A percentile compares a stretch with the other conserved stretches of the same genome.
phyloP scores from a whole-genome alignment of 208 protist genomes.

The Leishmania turanica region DNA sequence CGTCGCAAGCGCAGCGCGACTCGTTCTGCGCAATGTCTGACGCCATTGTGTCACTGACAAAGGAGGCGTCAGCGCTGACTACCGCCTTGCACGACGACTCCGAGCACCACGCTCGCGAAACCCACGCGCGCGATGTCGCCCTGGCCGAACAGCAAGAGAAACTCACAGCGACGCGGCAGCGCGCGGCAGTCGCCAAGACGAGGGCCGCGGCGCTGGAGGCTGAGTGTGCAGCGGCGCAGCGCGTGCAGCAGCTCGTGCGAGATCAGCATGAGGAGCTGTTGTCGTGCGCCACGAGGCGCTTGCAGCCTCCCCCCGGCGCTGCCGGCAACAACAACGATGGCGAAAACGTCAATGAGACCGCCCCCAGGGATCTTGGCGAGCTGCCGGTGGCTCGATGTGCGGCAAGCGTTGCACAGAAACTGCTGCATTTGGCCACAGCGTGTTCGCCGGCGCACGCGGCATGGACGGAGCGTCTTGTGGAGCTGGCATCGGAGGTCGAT shows the following conservation, averaged over 20 bases:
- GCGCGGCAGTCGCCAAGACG: slow-evolving; percentile 10
- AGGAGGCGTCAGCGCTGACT: not conserved
- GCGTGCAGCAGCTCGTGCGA: slow-evolving; percentile 4
- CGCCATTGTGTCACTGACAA: not conserved
- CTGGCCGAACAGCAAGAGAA: slow-evolving; percentile 15
- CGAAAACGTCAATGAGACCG: not conserved
- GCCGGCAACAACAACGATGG: not conserved
- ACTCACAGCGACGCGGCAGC: slow-evolving; percentile 11
- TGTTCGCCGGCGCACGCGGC: not conserved
- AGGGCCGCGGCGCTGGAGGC: slow-evolving; percentile 14
- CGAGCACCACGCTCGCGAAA: slow-evolving; percentile 1
- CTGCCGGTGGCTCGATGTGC: not conserved
- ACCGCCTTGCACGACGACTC: not conserved
- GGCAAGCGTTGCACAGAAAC: not conserved
- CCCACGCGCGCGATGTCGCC: not conserved
- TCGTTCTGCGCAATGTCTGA: slow-evolving; percentile 6
- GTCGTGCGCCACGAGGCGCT: not conserved
- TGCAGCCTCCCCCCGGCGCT: not conserved
- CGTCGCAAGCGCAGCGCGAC: slow-evolving; percentile 7
- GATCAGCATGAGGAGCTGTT: slow-evolving; percentile 7
- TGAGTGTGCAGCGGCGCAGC: slow-evolving; percentile 8
- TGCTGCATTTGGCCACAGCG: not conserved
- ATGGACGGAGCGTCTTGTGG: slow-evolving; percentile 3
- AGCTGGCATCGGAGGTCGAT: slow-evolving; percentile 1
- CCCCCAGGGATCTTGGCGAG: not conserved